A percentile compares a stretch with the other conserved stretches of the same genome.
Conservation (phyloP, 2,329 filamentous ascomycete species). For the Cadophora sp. region DNA sequence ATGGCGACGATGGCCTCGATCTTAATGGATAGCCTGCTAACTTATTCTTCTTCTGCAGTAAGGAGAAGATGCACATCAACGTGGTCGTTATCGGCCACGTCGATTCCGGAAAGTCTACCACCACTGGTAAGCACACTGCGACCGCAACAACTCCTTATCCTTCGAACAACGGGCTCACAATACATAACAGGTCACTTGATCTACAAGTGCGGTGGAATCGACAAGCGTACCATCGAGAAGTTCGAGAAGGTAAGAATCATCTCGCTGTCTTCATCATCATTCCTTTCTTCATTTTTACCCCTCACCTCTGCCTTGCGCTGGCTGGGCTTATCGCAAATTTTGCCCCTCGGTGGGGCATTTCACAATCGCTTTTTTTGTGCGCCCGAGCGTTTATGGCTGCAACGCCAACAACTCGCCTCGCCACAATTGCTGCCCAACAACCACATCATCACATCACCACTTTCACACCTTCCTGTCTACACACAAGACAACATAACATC, state of each 20-base stretch:
- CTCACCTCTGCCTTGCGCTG: slow-evolving; percentile 18
- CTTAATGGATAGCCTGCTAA: slow-evolving; percentile 37
- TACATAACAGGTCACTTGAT: slow-evolving; percentile 82
- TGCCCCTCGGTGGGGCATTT: slow-evolving; percentile 46
- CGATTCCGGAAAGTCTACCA: slow-evolving; percentile 99
- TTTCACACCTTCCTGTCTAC: slow-evolving; percentile 27
- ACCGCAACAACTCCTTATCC: slow-evolving; percentile 7
- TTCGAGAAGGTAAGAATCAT: slow-evolving; percentile 91
- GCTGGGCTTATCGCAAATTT: slow-evolving; percentile 39
- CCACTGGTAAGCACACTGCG: slow-evolving; percentile 71
- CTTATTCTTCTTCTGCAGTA: slow-evolving; percentile 63
- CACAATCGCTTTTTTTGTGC: slow-evolving; percentile 38
- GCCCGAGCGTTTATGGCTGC: slow-evolving; percentile 33
- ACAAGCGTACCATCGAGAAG: slow-evolving; percentile 99
- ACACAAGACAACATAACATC: slow-evolving; percentile 28
- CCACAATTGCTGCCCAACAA: slow-evolving; percentile 31
- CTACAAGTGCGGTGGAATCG: slow-evolving; percentile 99
- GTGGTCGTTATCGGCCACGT: slow-evolving; percentile 99
- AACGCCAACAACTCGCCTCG: slow-evolving; percentile 12
- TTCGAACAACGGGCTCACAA: slow-evolving; percentile 34
- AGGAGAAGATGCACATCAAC: slow-evolving; percentile 96
- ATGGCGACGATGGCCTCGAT: slow-evolving; percentile 29
- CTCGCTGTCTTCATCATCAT: slow-evolving; percentile 22
- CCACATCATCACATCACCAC: slow-evolving; percentile 19
- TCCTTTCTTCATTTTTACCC: slow-evolving; percentile 21